Base-by-base conservation (phyloP, 306 rosid species). In the Quercus engelmannii region DNA sequence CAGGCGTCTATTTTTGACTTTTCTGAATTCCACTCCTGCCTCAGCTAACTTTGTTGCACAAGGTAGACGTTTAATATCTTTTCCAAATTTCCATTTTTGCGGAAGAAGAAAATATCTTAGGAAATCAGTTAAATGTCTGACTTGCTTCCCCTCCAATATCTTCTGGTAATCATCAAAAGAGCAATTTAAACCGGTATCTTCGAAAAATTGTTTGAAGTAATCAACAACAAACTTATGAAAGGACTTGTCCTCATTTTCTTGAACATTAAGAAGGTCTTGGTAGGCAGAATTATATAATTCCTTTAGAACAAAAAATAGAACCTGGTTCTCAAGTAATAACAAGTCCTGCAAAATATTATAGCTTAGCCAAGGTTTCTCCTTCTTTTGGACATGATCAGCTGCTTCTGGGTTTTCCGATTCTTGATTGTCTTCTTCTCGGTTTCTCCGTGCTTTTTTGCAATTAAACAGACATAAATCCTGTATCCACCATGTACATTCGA, bases 291-390 rank as follows among this genome's bases (percentile, higher is more conserved):
- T 7, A 14, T 65, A 81, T 6, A 84, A 25, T 0, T 77, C 20
- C 15, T 49, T 7, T 5, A 85, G 76, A 12, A 81, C 59, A 43
- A 28, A 74, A 55, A 74, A 81, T 0, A 83, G 85, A 41, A 85
- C 25, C 23, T 46, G 38, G 1, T 85, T 81, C 31, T 85, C 88
- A 6, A 81, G 82, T 26, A 81, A 25, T 3, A 81, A 43, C 68
- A 81, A 41, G 4, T 81, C 88, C 9, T n/a, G 69, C 73, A 71
- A 62, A 1, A 81, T 2, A 25, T 68, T 63, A 61, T 54, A 63
- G 43, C 35, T 51, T 75, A 85, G 58, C 85, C 83, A 85, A 1
- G 83, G 83, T 1, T 69, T 10, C 0, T 78, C 5, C 78, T 55
- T 3, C 64, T 10, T 5, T 5, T 31, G 6, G 35, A 74, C 77